A percentile compares a stretch with the other conserved stretches of the same genome.
Evolutionary conservation across 352 stramenopile species (phyloP).

Genomic region (Elongisporangium anandrum): DNA sequence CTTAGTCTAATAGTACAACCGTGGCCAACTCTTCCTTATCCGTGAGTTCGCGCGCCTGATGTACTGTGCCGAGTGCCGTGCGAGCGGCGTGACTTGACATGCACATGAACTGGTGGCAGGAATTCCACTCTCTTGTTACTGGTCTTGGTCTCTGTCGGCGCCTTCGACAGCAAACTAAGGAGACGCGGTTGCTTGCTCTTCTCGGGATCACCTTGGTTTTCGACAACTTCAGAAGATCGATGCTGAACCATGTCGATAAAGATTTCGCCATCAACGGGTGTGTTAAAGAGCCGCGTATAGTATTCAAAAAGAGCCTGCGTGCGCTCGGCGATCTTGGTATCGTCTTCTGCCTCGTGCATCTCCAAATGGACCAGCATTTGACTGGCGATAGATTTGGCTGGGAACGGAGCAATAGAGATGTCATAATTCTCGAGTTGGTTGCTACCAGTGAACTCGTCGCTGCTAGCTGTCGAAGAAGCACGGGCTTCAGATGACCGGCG

Average conservation of each 20-base stretch:
- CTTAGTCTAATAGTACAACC: too few relatives aligned
- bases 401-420: slow-evolving; percentile 14
- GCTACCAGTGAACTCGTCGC: background rate
- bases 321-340: slow-evolving; percentile 42
- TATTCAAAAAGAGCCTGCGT: slow-evolving; percentile 53
- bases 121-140: slow-evolving; percentile 51
- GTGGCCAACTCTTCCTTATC: too few relatives aligned
- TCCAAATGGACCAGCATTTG: slow-evolving; percentile 52
- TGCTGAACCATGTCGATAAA: slow-evolving; percentile 44
- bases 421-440: slow-evolving; percentile 16
- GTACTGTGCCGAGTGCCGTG: background rate
- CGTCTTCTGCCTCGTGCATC: slow-evolving; percentile 36
- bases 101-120: slow-evolving; percentile 44
- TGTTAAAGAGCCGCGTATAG: slow-evolving; percentile 66
- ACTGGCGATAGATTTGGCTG: slow-evolving; percentile 13
- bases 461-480: background rate
- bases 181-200: too few relatives aligned
- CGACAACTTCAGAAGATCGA: slow-evolving; percentile 11
- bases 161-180: too few relatives aligned
- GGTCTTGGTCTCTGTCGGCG: slow-evolving; percentile 10
- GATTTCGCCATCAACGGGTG: slow-evolving; percentile 39
- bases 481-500: too few relatives aligned
- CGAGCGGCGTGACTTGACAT: slow-evolving; percentile 5
- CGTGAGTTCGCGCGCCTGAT: background rate
- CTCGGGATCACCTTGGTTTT: too few relatives aligned